phyloP scores from a whole-genome alignment of 768 basidiomycete species.

The Lactarius trivialis region DNA sequence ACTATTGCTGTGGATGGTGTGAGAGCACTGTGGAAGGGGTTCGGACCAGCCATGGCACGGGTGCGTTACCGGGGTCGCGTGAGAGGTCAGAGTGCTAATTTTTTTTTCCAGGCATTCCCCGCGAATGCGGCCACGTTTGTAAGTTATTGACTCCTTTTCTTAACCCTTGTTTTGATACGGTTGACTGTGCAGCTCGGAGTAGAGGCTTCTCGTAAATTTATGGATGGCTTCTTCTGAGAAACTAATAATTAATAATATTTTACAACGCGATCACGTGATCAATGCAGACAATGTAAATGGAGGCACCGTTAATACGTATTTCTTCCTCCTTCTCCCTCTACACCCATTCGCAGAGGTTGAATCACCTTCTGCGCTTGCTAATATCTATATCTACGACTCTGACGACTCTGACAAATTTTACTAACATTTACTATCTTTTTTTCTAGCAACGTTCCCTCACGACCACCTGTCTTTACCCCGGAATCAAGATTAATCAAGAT shows the following conservation, averaged over 20 bases:
- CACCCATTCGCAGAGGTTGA: constrained; percentile 7
- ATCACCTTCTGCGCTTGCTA: background rate
- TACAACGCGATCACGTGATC: constrained; percentile 14
- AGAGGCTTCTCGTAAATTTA: constrained; percentile 76
- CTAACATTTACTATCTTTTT: constrained; percentile 11
- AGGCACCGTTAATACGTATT: background rate
- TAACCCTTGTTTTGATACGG: background rate
- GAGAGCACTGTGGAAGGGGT: constrained; percentile 89
- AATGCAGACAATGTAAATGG: background rate
- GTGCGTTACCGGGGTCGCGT: constrained; percentile 38
- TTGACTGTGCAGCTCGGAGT: constrained; percentile 67
- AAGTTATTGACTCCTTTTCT: constrained; percentile 29
- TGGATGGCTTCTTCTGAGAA: constrained; percentile 59
- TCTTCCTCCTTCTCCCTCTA: constrained; percentile 5
- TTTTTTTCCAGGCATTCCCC: constrained; percentile 75
- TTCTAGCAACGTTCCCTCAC: constrained; percentile 5
- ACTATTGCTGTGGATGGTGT: constrained; percentile 87
- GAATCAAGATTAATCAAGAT: background rate
- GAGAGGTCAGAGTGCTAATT: background rate
- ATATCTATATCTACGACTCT: background rate
- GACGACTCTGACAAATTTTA: constrained; percentile 7
- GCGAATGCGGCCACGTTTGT: constrained; percentile 95
- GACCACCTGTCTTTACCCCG: constrained; percentile 2
- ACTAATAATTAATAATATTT: background rate
- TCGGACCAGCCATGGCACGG: constrained; percentile 94